Evolutionary conservation across 2,329 filamentous ascomycete genomes (phyloP).

Genomic region (Xylaria polymorpha): DNA sequence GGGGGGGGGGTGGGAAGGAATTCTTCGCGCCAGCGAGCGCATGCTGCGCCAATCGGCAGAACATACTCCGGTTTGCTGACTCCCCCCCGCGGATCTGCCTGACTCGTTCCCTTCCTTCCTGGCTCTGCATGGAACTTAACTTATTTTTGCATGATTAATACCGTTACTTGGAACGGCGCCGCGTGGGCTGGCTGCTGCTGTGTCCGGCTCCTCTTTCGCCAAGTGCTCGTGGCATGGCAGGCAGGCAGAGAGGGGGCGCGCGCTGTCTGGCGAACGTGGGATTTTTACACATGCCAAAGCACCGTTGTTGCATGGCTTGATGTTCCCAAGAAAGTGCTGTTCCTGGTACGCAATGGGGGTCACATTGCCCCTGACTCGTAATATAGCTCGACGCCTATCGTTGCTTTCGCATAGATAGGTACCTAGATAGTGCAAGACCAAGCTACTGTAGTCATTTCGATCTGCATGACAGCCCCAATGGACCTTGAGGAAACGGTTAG

Average conservation of each 20-base stretch:
- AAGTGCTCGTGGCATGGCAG: not conserved
- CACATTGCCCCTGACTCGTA: not conserved
- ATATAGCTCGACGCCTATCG: conserved; percentile 6
- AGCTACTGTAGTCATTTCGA: not conserved
- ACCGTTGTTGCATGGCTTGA: not conserved
- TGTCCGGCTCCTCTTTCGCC: not conserved
- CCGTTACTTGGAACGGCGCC: not conserved
- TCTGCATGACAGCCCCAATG: not conserved
- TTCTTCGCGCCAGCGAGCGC: not conserved
- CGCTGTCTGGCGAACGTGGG: not conserved
- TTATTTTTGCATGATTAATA: not conserved
- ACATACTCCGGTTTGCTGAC: conserved; percentile 3
- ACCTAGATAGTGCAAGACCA: not conserved
- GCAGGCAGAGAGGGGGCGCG: not conserved
- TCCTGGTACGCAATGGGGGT: not conserved
- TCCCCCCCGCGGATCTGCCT: not conserved
- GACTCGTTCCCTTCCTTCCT: too few species aligned
- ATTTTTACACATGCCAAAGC: conserved; percentile 23
- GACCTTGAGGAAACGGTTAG: not conserved
- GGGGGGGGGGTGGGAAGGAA: conserved; percentile 6
- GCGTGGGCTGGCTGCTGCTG: not conserved
- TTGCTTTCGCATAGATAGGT: conserved; percentile 1
- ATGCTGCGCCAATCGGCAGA: conserved; percentile 18
- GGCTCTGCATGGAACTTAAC: conserved; percentile 18
- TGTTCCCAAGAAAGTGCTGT: not conserved